Evolutionary conservation across 148 eudicot genomes (phyloP).

Genomic region (Vaccinium darrowii): DNA sequence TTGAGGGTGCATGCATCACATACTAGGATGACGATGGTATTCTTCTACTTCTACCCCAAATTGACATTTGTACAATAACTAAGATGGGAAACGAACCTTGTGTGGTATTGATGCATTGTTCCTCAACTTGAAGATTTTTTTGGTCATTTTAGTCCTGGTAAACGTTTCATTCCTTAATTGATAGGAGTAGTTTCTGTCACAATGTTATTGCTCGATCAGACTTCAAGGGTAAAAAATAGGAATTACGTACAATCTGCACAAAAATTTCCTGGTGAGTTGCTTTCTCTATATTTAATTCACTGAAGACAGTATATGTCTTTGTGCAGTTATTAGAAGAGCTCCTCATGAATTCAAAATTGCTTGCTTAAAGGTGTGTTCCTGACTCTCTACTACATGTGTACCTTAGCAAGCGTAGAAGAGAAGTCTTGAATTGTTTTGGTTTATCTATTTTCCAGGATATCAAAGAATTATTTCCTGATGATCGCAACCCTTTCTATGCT

Average conservation of each 20-base stretch:
- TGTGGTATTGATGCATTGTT: neutral
- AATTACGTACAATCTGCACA: neutral
- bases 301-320: neutral
- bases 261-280: neutral
- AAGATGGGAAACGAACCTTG: neutral
- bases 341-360: slow-evolving; percentile 98
- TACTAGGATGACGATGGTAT: neutral
- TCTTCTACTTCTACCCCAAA: neutral
- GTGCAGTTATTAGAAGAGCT: slow-evolving; percentile 93
- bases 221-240: neutral
- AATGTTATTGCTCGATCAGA: neutral
- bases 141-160: too few species aligned
- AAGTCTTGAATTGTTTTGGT: neutral
- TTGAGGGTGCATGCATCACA: too few species aligned
- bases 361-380: slow-evolving; percentile 80
- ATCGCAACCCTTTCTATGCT: slow-evolving; percentile 83
- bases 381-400: neutral
- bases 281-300: slow-evolving; percentile 1
- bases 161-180: too few species aligned
- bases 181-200: too few species aligned
- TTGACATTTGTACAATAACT: neutral
- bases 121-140: too few species aligned
- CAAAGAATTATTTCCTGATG: slow-evolving; percentile 75
- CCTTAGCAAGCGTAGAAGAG: neutral
- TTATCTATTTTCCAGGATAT: slow-evolving; percentile 57